Evolutionary conservation across 306 rosid species (phyloP).

Genomic region (Gastrolobium bilobum): DNA sequence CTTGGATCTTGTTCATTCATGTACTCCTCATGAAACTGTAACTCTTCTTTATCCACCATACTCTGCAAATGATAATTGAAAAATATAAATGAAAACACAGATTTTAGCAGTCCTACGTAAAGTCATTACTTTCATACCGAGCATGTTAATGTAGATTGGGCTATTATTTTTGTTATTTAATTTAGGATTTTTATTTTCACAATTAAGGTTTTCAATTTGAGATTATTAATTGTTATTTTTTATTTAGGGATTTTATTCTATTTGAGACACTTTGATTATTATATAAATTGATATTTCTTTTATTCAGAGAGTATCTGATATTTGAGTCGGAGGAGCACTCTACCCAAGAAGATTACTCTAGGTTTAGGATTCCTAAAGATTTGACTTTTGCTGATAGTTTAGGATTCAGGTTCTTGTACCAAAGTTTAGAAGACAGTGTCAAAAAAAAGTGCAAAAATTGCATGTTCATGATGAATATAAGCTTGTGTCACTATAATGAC

Average conservation of each 20-base stretch:
- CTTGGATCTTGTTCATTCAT: conserved; percentile 97
- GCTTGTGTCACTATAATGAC: conserved; percentile 34
- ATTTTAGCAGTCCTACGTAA: conserved; percentile 28
- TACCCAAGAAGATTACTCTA: too few species aligned
- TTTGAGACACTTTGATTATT: too few species aligned
- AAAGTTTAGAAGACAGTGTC: conserved; percentile 18
- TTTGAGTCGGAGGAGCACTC: too few species aligned
- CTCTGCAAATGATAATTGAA: conserved; percentile 68
- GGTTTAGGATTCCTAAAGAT: background rate
- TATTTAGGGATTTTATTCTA: too few species aligned
- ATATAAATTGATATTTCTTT: too few species aligned
- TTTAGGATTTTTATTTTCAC: too few species aligned
- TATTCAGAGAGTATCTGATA: too few species aligned
- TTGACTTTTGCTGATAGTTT: conserved; percentile 20
- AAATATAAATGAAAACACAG: conserved; percentile 9
- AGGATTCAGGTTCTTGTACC: background rate
- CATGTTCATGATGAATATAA: background rate
- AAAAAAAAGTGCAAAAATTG: conserved; percentile 22
- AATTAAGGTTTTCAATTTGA: too few species aligned
- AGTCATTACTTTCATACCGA: too few species aligned
- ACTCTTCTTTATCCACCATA: conserved; percentile 97
- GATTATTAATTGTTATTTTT: too few species aligned
- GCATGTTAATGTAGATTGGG: too few species aligned
- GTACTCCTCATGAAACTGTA: conserved; percentile 96
- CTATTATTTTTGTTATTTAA: too few species aligned